A percentile compares a stretch with the other conserved stretches of the same genome.
Conservation (phyloP, 345 rosid species). For the Hibiscus trionum region DNA sequence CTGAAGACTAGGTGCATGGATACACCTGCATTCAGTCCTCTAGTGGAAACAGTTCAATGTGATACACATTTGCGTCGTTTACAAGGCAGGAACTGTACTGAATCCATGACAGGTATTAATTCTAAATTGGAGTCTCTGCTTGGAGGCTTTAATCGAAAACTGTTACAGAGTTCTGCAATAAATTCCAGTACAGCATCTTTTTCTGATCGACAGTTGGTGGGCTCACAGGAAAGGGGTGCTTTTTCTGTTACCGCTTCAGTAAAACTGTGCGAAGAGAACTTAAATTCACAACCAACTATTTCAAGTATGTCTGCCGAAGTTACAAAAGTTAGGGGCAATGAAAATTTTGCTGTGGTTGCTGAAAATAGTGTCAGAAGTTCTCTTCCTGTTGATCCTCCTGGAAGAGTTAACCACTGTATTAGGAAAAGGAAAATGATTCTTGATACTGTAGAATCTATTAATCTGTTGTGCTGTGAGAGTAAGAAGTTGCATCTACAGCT, state of each 20-base stretch:
- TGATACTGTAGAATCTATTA: constrained; percentile 41
- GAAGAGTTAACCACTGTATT: constrained; percentile 19
- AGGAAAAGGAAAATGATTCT: constrained; percentile 39
- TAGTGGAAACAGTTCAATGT: constrained; percentile 21
- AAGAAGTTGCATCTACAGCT: constrained; percentile 39
- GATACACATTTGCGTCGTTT: constrained; percentile 19
- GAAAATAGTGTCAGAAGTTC: constrained; percentile 34
- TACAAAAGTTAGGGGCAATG: constrained; percentile 19
- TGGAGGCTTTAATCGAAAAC: constrained; percentile 52
- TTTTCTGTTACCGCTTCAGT: constrained; percentile 36
- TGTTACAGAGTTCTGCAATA: constrained; percentile 61
- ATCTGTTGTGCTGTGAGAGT: constrained; percentile 31
- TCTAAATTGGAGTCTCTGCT: constrained; percentile 71
- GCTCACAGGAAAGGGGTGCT: constrained; percentile 73
- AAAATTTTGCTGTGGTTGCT: constrained; percentile 36
- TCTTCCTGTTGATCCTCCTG: constrained; percentile 16
- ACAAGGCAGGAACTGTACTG: constrained; percentile 35
- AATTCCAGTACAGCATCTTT: constrained; percentile 70
- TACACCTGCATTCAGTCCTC: constrained; percentile 21
- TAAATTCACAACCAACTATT: constrained; percentile 29
- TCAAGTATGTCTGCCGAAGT: constrained; percentile 30
- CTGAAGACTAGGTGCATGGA: constrained; percentile 28
- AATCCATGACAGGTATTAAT: constrained; percentile 68
- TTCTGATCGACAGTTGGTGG: constrained; percentile 81
- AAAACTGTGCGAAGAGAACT: constrained; percentile 31